Conservation (phyloP, 345 rosid species). For the Moricandia arvensis region DNA sequence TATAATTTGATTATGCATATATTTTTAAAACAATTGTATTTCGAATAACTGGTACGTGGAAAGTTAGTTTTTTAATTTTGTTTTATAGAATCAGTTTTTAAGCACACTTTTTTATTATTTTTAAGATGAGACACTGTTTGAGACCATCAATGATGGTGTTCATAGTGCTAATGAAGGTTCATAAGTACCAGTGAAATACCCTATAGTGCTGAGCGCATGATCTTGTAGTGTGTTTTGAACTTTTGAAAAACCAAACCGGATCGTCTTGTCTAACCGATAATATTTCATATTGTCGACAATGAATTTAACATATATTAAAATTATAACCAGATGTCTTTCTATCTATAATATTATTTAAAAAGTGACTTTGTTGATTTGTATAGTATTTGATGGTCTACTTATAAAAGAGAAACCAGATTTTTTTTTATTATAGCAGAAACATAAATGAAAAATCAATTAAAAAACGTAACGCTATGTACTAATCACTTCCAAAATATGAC, state of each 20-base stretch:
- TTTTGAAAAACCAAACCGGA: not conserved
- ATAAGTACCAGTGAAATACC: not conserved
- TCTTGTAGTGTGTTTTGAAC: not conserved
- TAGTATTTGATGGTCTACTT: not conserved
- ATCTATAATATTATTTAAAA: not conserved
- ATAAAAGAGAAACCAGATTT: not conserved
- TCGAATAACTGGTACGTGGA: not conserved
- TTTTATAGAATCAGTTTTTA: not conserved
- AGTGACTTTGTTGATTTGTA: no score
- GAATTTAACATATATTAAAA: not conserved
- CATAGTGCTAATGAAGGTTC: not conserved
- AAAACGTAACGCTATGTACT: not conserved
- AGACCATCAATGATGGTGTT: not conserved
- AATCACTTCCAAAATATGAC: not conserved
- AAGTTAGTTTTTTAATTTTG: not conserved
- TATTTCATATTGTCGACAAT: not conserved
- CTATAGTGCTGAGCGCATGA: not conserved
- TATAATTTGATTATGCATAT: not conserved
- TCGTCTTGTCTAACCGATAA: not conserved
- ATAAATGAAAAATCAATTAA: not conserved
- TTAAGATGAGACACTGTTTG: not conserved
- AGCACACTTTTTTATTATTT: not conserved
- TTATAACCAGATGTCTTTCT: not conserved
- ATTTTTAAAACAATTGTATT: not conserved
- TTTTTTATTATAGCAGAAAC: not conserved